Conservation (phyloP, 495 filamentous ascomycete species). For the Neurospora sp. region DNA sequence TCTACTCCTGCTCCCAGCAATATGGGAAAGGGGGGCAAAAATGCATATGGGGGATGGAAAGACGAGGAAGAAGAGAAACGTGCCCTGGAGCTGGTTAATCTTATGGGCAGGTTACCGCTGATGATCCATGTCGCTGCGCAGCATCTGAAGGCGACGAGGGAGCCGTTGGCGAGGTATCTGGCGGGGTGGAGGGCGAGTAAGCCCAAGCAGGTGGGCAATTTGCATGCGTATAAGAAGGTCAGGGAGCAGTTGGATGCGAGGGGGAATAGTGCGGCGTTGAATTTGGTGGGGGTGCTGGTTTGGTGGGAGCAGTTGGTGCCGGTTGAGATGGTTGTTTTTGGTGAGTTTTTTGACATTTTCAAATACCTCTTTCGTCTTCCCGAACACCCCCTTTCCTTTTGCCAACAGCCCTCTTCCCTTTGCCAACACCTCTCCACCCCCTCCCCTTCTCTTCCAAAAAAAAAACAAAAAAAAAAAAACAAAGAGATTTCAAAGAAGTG, state of each 20-base stretch:
- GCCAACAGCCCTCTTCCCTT: no score
- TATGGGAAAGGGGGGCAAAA: not conserved
- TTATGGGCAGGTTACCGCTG: slow-evolving; percentile 63
- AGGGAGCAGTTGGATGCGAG: slow-evolving; percentile 57
- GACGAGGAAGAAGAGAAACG: slow-evolving; percentile 47
- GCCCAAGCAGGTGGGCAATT: slow-evolving; percentile 50
- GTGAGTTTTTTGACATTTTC: slow-evolving; percentile 17
- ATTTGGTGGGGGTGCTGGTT: slow-evolving; percentile 54
- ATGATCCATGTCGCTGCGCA: slow-evolving; percentile 73
- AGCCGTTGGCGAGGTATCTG: slow-evolving; percentile 61
- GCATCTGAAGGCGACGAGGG: slow-evolving; percentile 58
- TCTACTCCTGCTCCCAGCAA: not conserved
- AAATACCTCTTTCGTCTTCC: no score
- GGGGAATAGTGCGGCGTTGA: slow-evolving; percentile 51
- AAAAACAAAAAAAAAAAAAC: no score
- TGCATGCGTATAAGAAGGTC: slow-evolving; percentile 57
- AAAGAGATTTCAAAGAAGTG: not conserved
- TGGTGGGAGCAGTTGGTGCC: slow-evolving; percentile 70
- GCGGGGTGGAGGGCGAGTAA: slow-evolving; percentile 52
- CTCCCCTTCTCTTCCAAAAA: no score
- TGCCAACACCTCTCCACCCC: no score
- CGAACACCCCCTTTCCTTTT: no score
- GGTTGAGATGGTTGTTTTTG: slow-evolving; percentile 62
- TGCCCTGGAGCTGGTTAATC: slow-evolving; percentile 54
- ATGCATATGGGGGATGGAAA: slow-evolving; percentile 42